Conservation (phyloP, 345 rosid species). For the Citrus hindsii region DNA sequence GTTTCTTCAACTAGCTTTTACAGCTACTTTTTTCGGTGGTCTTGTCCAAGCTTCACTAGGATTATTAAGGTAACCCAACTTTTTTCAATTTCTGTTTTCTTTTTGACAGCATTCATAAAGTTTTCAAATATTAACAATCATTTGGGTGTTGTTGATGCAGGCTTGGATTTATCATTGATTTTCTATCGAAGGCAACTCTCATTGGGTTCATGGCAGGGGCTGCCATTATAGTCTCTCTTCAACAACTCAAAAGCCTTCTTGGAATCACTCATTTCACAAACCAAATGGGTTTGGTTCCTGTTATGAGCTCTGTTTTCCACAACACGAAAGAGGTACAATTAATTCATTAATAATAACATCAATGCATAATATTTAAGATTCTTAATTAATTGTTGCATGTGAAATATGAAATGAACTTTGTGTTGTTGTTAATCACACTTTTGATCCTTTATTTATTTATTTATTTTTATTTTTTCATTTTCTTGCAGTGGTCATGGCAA, state of each 20-base stretch:
- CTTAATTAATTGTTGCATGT: not conserved
- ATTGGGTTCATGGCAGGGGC: conserved; percentile 99
- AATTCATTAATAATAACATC: too few species aligned
- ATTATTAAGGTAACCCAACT: conserved; percentile 51
- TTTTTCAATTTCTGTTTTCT: not conserved
- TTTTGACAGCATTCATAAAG: not conserved
- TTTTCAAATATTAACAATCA: not conserved
- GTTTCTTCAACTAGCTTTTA: conserved; percentile 84
- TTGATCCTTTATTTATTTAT: not conserved
- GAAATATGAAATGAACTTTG: not conserved
- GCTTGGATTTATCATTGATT: conserved; percentile 91
- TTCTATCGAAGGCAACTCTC: conserved; percentile 80
- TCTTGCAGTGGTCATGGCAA: conserved; percentile 95
- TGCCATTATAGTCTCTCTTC: conserved; percentile 88
- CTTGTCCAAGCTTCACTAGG: conserved; percentile 93
- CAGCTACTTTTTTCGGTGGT: conserved; percentile 94
- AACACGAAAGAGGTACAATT: conserved; percentile 58
- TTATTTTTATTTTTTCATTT: not conserved
- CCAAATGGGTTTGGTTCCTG: conserved; percentile 82
- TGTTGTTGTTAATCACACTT: not conserved
- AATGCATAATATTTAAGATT: too few species aligned
- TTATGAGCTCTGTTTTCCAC: conserved; percentile 76
- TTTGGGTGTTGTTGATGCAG: conserved; percentile 25
- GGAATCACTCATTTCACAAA: conserved; percentile 90
- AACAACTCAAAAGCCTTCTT: conserved; percentile 84